A percentile compares a stretch with the other conserved stretches of the same genome.
Evolutionary conservation across 306 rosid genomes (phyloP).

Genomic region (Calophaca sinica): DNA sequence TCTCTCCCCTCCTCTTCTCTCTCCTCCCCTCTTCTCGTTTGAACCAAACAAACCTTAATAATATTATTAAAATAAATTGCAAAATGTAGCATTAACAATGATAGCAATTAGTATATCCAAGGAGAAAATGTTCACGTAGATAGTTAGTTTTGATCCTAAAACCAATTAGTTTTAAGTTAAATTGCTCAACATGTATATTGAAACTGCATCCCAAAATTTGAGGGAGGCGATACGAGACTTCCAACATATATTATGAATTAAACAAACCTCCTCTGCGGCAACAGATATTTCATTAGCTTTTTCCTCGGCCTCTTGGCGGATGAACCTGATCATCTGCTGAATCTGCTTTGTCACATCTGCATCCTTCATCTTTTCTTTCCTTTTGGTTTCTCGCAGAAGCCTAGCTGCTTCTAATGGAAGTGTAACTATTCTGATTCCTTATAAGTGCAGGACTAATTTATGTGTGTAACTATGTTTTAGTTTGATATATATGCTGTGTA

Average conservation of each 20-base stretch:
- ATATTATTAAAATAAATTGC: neutral
- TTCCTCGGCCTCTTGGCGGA: slow-evolving; percentile 82
- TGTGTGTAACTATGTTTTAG: slow-evolving; percentile 15
- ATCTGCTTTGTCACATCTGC: slow-evolving; percentile 76
- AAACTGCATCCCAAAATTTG: too few relatives aligned
- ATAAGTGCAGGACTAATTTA: neutral
- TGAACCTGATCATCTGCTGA: slow-evolving; percentile 83
- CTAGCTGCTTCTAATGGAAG: slow-evolving; percentile 22
- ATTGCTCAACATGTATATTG: too few relatives aligned
- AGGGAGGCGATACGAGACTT: too few relatives aligned
- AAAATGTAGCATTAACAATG: neutral
- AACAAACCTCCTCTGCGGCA: slow-evolving; percentile 69
- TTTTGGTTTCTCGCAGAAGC: neutral
- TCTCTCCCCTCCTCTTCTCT: too few relatives aligned
- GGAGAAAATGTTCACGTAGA: too few relatives aligned
- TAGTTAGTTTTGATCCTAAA: too few relatives aligned
- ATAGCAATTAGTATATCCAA: neutral
- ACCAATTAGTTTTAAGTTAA: too few relatives aligned
- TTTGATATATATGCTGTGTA: neutral
- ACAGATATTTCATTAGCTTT: slow-evolving; percentile 76
- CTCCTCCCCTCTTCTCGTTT: too few relatives aligned
- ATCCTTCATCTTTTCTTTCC: slow-evolving; percentile 62
- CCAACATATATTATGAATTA: neutral
- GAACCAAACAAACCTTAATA: too few relatives aligned
- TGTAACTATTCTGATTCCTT: slow-evolving; percentile 27